A percentile compares a stretch with the other conserved stretches of the same genome.
Evolutionary conservation across 306 rosid species (phyloP).

Genomic region (Rubus idaeus): DNA sequence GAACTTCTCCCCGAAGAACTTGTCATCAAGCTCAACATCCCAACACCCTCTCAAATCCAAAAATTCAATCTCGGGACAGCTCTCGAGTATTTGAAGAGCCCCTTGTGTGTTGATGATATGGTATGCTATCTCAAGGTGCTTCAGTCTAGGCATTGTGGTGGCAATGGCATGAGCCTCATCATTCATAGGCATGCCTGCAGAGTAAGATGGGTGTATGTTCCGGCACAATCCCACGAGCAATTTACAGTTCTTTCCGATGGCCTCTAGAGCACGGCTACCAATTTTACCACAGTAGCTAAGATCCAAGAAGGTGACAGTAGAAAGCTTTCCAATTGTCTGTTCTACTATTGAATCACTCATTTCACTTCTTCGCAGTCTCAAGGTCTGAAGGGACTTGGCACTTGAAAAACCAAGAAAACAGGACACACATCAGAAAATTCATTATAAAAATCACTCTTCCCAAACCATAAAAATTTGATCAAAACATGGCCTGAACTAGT

Average conservation of each 20-base stretch:
- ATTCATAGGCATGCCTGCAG: constrained; percentile 70
- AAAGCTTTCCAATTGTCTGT: constrained; percentile 61
- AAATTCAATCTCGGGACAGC: constrained; percentile 67
- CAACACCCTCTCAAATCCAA: constrained; percentile 91
- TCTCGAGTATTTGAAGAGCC: constrained; percentile 54
- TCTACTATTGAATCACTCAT: constrained; percentile 61
- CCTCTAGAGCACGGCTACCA: constrained; percentile 55
- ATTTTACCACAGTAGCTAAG: constrained; percentile 86
- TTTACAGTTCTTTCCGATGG: constrained; percentile 87
- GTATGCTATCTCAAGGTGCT: constrained; percentile 93
- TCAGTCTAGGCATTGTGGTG: constrained; percentile 88
- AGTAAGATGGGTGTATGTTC: constrained; percentile 78
- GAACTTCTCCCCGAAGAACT: constrained; percentile 47
- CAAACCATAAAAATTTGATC: neutral
- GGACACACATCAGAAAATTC: neutral
- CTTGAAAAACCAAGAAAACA: constrained; percentile 56
- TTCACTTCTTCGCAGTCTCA: constrained; percentile 66
- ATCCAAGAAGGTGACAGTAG: constrained; percentile 77
- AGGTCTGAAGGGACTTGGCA: constrained; percentile 75
- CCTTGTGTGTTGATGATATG: constrained; percentile 61
- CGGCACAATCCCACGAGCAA: constrained; percentile 66
- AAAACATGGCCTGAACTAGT: neutral
- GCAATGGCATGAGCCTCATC: constrained; percentile 87
- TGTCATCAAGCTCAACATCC: constrained; percentile 68
- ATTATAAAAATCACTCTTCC: neutral